Base-by-base conservation (phyloP, 1,284 basidiomycete species). In the Phellopilus nigrolimitatus region DNA sequence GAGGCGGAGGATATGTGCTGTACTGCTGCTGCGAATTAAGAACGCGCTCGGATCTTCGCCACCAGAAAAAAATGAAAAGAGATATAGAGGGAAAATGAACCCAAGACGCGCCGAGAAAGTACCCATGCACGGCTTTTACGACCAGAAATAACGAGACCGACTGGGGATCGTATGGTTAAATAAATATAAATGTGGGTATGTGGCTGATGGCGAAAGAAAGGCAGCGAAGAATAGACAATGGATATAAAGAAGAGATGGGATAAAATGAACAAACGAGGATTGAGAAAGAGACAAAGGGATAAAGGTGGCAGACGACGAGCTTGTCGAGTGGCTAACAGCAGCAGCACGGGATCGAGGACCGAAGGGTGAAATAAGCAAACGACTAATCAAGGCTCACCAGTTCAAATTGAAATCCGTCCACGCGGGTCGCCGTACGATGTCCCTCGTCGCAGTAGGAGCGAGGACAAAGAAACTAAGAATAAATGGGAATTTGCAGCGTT, bases 331-430 rank as follows among this genome's bases (percentile, higher is more conserved):
- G 46, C 46, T 48, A 25, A 24, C 46, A 38, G n/a, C 10, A 25
- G 19, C 25, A 39, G 25, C 22, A 17, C 2, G 13, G 31, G 4
- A 21, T 1, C 22, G 22, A 24, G 1, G 41, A 10, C 17, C 19
- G 21, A 28, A n/a, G n/a, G 28, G 9, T 33, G 27, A 30, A 13
- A 31, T 44, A 31, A 44, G 31, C 31, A 25, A 13, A 22, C 15
- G 22, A 43, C 40, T n/a, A 28, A 50, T 45, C 28, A 25, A 15
- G 33, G 45, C 49, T 51, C 49, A 51, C 49, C 41, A 33, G 49
- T 45, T 37, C 21, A 45, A 51, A 38, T 45, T 9, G 12, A 37
- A 51, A 45, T 30, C 13, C 15, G 36, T 7, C 22, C 10, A 10
- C 34, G 34, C 34, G 19, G 34, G 19, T 3, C n/a, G n/a, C n/a